Conservation (phyloP, 2,329 filamentous ascomycete species). For the Pseudogymnoascus sp. region DNA sequence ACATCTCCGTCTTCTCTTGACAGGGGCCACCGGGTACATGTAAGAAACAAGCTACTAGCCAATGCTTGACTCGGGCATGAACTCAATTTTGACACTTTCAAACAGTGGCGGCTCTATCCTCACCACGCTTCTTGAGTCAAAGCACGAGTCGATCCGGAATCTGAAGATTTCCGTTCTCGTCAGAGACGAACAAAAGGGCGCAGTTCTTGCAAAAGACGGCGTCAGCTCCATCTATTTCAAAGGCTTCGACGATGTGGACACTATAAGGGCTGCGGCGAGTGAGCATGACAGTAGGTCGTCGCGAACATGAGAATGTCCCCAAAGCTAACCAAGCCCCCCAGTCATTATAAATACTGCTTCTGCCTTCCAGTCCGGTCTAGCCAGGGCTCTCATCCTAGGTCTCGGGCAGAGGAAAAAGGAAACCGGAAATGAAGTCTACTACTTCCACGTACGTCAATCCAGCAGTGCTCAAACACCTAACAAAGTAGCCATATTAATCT, state of each 20-base stretch:
- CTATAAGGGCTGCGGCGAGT: constrained; percentile 16
- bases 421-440: constrained; percentile 30
- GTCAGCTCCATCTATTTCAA: constrained; percentile 19
- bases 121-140: constrained; percentile 10
- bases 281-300: constrained; percentile 16
- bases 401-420: constrained; percentile 31
- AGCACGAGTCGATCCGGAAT: constrained; percentile 4
- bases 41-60: constrained; percentile 1
- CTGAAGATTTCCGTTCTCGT: constrained; percentile 19
- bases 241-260: constrained; percentile 18
- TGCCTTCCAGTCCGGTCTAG: constrained; percentile 31
- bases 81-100: neutral
- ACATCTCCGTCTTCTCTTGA: constrained; percentile 14
- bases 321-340: neutral
- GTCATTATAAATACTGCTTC: constrained; percentile 38
- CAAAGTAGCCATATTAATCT: neutral
- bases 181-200: constrained; percentile 19
- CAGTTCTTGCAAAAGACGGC: constrained; percentile 17
- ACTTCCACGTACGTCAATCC: constrained; percentile 31
- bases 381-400: constrained; percentile 35
- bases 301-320: neutral
- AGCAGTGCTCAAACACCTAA: neutral
- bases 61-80: neutral
- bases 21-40: constrained; percentile 20
- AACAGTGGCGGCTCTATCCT: constrained; percentile 20